A percentile compares a stretch with the other conserved stretches of the same genome.
phyloP scores from a whole-genome alignment of 1,139 yeast species.

The Saccharomyces pastorianus region DNA sequence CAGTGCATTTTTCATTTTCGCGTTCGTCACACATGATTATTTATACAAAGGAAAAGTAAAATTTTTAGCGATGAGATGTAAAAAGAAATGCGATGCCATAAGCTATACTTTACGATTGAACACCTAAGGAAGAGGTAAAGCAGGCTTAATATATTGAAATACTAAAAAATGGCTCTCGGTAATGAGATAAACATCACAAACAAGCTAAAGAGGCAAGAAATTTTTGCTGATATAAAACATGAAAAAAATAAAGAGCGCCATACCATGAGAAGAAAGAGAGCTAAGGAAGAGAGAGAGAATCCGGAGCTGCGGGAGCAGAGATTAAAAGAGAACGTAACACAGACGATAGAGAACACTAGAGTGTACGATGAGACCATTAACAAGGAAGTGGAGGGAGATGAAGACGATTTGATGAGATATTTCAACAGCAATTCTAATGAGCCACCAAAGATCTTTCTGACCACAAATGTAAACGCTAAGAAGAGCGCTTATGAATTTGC shows the following conservation, averaged over 20 bases:
- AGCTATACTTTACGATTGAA: neutral
- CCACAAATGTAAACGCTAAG: conserved; percentile 81
- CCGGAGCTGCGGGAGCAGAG: conserved; percentile 79
- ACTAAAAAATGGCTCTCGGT: conserved; percentile 15
- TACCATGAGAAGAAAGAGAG: conserved; percentile 64
- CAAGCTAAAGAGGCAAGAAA: conserved; percentile 71
- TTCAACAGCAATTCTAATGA: conserved; percentile 21
- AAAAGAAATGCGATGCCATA: neutral
- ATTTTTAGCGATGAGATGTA: conserved; percentile 6
- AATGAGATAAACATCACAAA: conserved; percentile 44
- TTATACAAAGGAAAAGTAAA: neutral
- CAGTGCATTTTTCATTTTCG: neutral
- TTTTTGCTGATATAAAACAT: conserved; percentile 66
- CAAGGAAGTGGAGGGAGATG: conserved; percentile 55
- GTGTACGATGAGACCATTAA: conserved; percentile 81
- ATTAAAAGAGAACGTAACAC: conserved; percentile 70
- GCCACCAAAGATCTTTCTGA: conserved; percentile 74
- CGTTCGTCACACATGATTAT: neutral
- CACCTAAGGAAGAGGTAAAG: neutral
- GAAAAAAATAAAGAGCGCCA: conserved; percentile 73
- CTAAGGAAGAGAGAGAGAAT: conserved; percentile 72
- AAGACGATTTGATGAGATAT: conserved; percentile 47
- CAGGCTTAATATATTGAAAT: neutral
- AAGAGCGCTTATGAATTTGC: conserved; percentile 88
- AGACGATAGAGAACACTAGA: conserved; percentile 81